Evolutionary conservation across 2,329 filamentous ascomycete species (phyloP), one percentile per base, ranked within the genome.

Genomic region (Cadophora luteo-olivacea): DNA sequence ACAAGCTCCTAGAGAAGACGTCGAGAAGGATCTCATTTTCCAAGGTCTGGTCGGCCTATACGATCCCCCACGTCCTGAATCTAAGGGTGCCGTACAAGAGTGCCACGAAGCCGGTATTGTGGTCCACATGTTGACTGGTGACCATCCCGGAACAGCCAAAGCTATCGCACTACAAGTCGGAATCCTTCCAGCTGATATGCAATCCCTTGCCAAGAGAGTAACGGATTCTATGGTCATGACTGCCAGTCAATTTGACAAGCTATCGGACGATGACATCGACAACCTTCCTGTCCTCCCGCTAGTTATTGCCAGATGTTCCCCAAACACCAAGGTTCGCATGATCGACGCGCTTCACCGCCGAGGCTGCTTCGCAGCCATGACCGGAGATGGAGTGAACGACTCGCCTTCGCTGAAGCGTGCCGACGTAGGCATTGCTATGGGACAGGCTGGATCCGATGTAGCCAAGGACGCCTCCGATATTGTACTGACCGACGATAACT

Each of bases 271-370:
- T 0, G 87, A 96, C 78, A 92, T 97, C 65, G 93, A 97, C 72
- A 83, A 84, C 0, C 82, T 97, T 19, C 89, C 91, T 4, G 88
- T 93, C 51, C 82, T 97, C 1, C 93, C 93, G 2, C 83, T 95
- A 0, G 93, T 97, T 9, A 90, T 97, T 69, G 93, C 93, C 48
- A 90, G 93, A 48, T 97, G 93, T 77, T 91, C 92, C 0, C 93
- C 94, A 0, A 88, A 92, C 68, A 97, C 93, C 49, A 97, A 97
- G 81, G 93, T 93, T 4, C 89, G 92, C 68, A 97, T 97, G 93
- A 94, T 97, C 63, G 92, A 94, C 73, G 93, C 93, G 6, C 86
- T 97, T 19, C 92, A 94, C 72, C 88, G 93, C 19, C 90, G 93
- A 51, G 85, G 86, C 88, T 55, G 91, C 92, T 2, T 86, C 52